Evolutionary conservation across 306 rosid species (phyloP).

Genomic region (Lathyrus sativus): DNA sequence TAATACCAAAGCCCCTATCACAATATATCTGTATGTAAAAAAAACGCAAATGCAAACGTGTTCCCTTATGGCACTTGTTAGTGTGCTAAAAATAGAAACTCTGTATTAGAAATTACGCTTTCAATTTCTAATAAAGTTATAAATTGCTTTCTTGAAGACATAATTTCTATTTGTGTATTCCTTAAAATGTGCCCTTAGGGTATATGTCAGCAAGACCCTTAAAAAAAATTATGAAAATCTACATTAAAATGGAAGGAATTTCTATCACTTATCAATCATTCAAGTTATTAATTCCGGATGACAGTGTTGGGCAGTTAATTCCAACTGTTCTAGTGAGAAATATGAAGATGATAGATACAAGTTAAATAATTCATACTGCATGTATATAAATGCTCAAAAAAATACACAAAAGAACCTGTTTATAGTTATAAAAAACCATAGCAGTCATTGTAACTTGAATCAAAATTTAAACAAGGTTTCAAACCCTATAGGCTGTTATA

Average conservation of each 20-base stretch:
- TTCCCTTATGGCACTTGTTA: too few species aligned
- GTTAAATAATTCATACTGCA: not conserved
- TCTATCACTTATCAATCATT: conserved; percentile 8
- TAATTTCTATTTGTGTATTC: too few species aligned
- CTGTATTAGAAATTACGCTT: too few species aligned
- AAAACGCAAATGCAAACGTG: too few species aligned
- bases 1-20: too few species aligned
- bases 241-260: not conserved
- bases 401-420: not conserved
- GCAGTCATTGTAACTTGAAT: not conserved
- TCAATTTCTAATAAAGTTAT: too few species aligned
- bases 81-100: too few species aligned
- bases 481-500: not conserved
- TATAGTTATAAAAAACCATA: not conserved
- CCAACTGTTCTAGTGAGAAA: too few species aligned
- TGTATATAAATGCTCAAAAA: not conserved
- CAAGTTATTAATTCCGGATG: not conserved
- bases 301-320: not conserved
- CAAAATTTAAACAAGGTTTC: not conserved
- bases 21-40: not conserved
- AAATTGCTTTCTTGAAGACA: too few species aligned
- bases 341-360: not conserved
- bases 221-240: not conserved
- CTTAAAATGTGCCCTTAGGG: too few species aligned
- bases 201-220: too few species aligned